A percentile compares a stretch with the other conserved stretches of the same genome.
Conservation (phyloP, 192 early-diverging fungal genomes). For the Borealophlyctis nickersoniae region DNA sequence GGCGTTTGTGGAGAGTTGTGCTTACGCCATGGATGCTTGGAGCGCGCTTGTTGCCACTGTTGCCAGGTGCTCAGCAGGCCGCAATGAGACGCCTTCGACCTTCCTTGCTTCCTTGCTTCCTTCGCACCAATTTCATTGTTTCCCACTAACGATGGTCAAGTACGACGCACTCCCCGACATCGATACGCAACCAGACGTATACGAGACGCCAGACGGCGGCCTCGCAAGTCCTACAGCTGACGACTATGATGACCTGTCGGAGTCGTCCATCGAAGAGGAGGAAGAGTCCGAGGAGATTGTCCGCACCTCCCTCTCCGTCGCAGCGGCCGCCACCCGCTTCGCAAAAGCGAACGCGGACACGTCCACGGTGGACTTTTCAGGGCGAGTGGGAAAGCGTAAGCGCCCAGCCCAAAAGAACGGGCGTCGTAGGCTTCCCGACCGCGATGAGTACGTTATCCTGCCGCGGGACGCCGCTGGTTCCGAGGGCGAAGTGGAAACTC, state of each 20-base stretch:
- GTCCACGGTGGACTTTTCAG: constrained; percentile 54
- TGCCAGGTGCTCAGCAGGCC: too few species aligned
- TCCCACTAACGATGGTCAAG: constrained; percentile 50
- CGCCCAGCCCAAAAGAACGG: constrained; percentile 44
- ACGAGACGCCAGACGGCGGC: constrained; percentile 72
- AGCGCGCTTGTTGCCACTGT: too few species aligned
- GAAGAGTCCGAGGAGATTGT: constrained; percentile 63
- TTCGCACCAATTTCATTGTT: constrained; percentile 16
- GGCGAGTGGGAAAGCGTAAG: constrained; percentile 51
- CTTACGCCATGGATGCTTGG: too few species aligned
- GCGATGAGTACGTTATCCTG: constrained; percentile 17
- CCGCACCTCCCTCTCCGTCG: constrained; percentile 46
- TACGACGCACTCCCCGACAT: constrained; percentile 78
- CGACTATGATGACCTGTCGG: constrained; percentile 17
- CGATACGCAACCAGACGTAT: constrained; percentile 76
- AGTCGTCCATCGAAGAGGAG: constrained; percentile 33
- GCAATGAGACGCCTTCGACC: too few species aligned
- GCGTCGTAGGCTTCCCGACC: constrained; percentile 5
- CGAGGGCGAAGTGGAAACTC: constrained; percentile 67
- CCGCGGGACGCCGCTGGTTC: constrained; percentile 46
- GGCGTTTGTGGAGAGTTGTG: too few species aligned
- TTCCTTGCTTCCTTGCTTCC: too few species aligned
- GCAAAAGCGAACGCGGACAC: constrained; percentile 42
- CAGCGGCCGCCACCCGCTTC: constrained; percentile 58
- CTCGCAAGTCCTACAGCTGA: background rate